A percentile compares a stretch with the other conserved stretches of the same genome.
phyloP scores from a whole-genome alignment of 129 eudicot species.

The Calendula officinalis region DNA sequence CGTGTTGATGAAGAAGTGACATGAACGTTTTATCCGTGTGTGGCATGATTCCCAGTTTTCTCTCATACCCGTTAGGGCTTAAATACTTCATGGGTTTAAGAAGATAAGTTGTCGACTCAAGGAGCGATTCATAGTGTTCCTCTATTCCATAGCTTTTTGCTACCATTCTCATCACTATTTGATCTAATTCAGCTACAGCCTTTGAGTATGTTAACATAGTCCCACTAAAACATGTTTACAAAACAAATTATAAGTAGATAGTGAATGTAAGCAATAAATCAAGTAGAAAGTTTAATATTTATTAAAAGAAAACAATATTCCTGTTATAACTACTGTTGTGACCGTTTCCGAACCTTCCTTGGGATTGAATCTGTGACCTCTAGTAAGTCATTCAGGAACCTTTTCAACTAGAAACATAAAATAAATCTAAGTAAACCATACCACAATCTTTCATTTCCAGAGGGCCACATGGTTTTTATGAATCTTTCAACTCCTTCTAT shows the following conservation, averaged over 20 bases:
- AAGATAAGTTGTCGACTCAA: constrained; percentile 41
- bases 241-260: constrained; percentile 3
- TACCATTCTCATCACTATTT: constrained; percentile 54
- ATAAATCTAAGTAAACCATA: background rate
- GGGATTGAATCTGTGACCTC: too few species aligned
- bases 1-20: constrained; percentile 51
- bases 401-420: too few species aligned
- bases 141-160: constrained; percentile 50
- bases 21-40: constrained; percentile 63
- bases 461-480: constrained; percentile 57
- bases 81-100: constrained; percentile 47
- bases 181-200: constrained; percentile 48
- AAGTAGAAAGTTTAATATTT: too few species aligned
- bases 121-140: constrained; percentile 33
- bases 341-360: too few species aligned
- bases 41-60: constrained; percentile 45
- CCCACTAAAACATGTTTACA: constrained; percentile 24
- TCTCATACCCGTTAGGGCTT: constrained; percentile 31
- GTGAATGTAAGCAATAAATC: background rate
- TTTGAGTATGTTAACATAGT: constrained; percentile 32
- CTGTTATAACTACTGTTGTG: too few species aligned
- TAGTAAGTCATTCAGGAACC: too few species aligned
- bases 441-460: constrained; percentile 31
- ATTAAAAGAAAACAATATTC: too few species aligned
- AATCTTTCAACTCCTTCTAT: constrained; percentile 34